Evolutionary conservation across 2,329 filamentous ascomycete genomes (phyloP), one percentile per base, ranked within the genome.

Genomic region (Nothophoma quercina): DNA sequence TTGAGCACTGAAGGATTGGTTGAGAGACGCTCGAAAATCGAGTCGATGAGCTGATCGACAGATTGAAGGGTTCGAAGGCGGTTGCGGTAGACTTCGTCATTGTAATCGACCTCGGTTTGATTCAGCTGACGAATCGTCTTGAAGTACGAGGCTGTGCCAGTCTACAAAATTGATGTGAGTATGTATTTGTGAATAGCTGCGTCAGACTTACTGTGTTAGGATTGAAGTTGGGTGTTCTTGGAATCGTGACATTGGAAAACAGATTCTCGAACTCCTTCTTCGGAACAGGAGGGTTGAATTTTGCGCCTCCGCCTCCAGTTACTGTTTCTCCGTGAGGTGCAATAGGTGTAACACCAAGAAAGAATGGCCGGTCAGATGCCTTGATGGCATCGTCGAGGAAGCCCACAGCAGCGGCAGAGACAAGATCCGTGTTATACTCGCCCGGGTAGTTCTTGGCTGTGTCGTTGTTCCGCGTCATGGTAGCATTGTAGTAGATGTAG

Each of bases 401-500:
- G 0, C 79, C 83, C 6, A 82, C 75, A 0, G 86, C 82, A 56
- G 87, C 85, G 3, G 81, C 65, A 0, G 83, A 79, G 12, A 89
- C 77, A 6, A 90, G 73, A 60, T 90, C 88, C 0, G 79, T 81
- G 0, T 76, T 80, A 62, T 87, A 82, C 33, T 81, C 70, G 1
- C 83, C 83, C 34, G 82, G 76, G 51, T 84, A 81, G 59, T 79
- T 83, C 9, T 81, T 75, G 0, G 85, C 85, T 0, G 77, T 67
- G 1, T 85, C 80, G 0, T 77, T 72, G 59, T 90, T 87, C 8
- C 83, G 79, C 55, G 87, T 82, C 66, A 85, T 87, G 4, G 81
- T 86, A 1, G 83, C 78, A 64, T 90, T 89, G 21, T 85, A 78
- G 64, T 90, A 91, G 22, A 82, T 77, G 63, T 90, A 90, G 0